A percentile compares a stretch with the other conserved stretches of the same genome.
Conservation (phyloP, 306 rosid species). For the Vigna angularis region DNA sequence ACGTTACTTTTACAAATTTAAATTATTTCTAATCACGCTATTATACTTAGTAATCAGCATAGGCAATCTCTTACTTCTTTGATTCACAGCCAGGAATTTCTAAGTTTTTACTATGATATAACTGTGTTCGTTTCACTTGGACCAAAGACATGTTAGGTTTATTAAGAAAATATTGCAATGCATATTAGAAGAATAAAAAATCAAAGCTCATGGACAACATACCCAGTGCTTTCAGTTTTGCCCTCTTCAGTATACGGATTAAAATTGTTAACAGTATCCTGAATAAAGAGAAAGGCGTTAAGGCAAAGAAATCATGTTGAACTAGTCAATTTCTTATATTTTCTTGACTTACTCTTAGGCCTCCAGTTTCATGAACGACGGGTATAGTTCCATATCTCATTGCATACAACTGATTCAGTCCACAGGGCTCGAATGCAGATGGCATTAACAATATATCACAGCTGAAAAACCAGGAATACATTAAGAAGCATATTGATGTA, state of each 20-base stretch:
- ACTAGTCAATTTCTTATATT: constrained; percentile 12
- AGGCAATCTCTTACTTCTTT: no score
- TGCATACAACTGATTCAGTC: constrained; percentile 87
- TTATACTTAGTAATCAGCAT: no score
- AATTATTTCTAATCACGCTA: no score
- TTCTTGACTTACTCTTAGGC: constrained; percentile 78
- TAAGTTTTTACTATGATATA: neutral
- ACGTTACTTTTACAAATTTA: no score
- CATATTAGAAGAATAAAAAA: constrained; percentile 28
- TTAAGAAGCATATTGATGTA: constrained; percentile 37
- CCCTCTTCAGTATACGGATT: constrained; percentile 69
- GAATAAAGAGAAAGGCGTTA: constrained; percentile 42
- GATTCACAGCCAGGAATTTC: no score
- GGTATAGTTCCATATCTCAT: constrained; percentile 97
- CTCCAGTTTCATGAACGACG: constrained; percentile 93
- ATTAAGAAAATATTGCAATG: neutral
- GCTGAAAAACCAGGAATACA: constrained; percentile 55
- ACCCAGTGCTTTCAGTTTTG: constrained; percentile 82
- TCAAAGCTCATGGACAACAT: constrained; percentile 31
- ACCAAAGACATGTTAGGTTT: constrained; percentile 21
- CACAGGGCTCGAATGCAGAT: constrained; percentile 90
- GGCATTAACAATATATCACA: constrained; percentile 94
- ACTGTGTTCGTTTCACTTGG: constrained; percentile 10
- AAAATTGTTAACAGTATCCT: constrained; percentile 79
- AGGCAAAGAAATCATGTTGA: constrained; percentile 29